Percentiles rank a stretch among this genome's conserved stretches.
These are phyloP conservation scores for Iberis amara DNA, from an alignment of 441 rosid genomes.

Conservation along the genomic window DNA sequence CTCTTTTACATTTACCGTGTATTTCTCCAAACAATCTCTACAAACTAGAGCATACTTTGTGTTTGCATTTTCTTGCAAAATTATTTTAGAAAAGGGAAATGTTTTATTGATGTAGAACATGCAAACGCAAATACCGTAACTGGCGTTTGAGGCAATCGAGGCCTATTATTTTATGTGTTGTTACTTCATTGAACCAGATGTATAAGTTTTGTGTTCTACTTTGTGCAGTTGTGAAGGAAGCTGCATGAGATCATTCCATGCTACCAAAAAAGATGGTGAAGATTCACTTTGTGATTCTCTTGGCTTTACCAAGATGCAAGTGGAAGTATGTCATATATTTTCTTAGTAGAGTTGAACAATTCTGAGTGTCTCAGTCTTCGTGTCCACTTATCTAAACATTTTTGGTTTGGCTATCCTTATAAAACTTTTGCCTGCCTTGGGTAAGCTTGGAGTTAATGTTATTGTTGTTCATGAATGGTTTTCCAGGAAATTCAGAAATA, in stretches of 20 bases:
- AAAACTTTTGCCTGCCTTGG: conserved; percentile 8
- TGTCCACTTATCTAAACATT: conserved; percentile 1
- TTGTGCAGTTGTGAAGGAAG: conserved; percentile 80
- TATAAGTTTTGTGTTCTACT: conserved; percentile 26
- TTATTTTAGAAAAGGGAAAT: too few relatives aligned
- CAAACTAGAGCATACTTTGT: not conserved
- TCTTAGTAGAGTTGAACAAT: conserved; percentile 19
- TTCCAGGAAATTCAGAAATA: conserved; percentile 55
- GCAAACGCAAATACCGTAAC: conserved; percentile 6
- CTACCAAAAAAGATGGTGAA: conserved; percentile 50
- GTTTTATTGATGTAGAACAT: not conserved
- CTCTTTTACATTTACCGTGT: not conserved
- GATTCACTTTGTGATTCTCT: conserved; percentile 67
- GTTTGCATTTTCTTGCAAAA: conserved; percentile 3
- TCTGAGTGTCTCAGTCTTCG: conserved; percentile 1
- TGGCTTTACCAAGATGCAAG: conserved; percentile 53
- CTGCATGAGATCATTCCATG: conserved; percentile 91
- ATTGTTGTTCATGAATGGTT: conserved; percentile 18
- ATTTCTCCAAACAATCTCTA: conserved; percentile 1
- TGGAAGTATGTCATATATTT: conserved; percentile 45
- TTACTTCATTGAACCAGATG: not conserved
- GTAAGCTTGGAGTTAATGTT: conserved; percentile 17
- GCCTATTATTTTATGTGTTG: not conserved
- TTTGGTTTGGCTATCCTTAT: conserved; percentile 9
- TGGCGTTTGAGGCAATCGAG: not conserved